A percentile compares a stretch with the other conserved stretches of the same genome.
Conservation (phyloP, 306 rosid species). For the Alnus rubra region DNA sequence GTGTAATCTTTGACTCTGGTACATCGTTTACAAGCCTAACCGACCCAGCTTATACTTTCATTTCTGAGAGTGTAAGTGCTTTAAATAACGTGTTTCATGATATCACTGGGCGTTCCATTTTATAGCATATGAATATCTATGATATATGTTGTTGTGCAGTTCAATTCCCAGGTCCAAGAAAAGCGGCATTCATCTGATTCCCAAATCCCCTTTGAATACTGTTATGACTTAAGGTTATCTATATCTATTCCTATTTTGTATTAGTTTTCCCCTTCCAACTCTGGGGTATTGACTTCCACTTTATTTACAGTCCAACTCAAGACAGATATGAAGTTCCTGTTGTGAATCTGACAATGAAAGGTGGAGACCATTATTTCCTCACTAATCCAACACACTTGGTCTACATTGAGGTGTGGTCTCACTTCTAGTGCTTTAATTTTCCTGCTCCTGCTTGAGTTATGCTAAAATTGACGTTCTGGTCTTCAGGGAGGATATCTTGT, state of each 20-base stretch:
- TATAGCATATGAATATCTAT: slow-evolving; percentile 3
- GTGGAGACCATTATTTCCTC: slow-evolving; percentile 56
- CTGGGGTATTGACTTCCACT: slow-evolving; percentile 31
- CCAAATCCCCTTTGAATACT: slow-evolving; percentile 69
- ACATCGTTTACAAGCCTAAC: slow-evolving; percentile 78
- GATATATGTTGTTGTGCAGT: slow-evolving; percentile 46
- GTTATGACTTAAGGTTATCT: slow-evolving; percentile 61
- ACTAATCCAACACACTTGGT: slow-evolving; percentile 31
- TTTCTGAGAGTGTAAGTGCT: slow-evolving; percentile 58
- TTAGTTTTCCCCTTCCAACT: slow-evolving; percentile 5
- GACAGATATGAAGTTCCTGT: slow-evolving; percentile 18
- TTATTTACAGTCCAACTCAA: slow-evolving; percentile 50
- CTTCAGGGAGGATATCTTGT: slow-evolving; percentile 38
- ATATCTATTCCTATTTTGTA: background rate
- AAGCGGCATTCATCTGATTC: slow-evolving; percentile 30
- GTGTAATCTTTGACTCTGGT: slow-evolving; percentile 79
- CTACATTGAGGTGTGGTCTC: slow-evolving; percentile 26
- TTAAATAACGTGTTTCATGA: slow-evolving; percentile 11
- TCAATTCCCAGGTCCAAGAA: slow-evolving; percentile 40
- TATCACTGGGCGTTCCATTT: slow-evolving; percentile 15
- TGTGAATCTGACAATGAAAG: slow-evolving; percentile 73
- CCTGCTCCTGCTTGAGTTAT: background rate
- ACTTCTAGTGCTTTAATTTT: background rate
- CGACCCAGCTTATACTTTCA: slow-evolving; percentile 67
- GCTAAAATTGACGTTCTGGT: slow-evolving; percentile 21